phyloP scores from a whole-genome alignment of 768 basidiomycete species.

The Amanita polypyramis region DNA sequence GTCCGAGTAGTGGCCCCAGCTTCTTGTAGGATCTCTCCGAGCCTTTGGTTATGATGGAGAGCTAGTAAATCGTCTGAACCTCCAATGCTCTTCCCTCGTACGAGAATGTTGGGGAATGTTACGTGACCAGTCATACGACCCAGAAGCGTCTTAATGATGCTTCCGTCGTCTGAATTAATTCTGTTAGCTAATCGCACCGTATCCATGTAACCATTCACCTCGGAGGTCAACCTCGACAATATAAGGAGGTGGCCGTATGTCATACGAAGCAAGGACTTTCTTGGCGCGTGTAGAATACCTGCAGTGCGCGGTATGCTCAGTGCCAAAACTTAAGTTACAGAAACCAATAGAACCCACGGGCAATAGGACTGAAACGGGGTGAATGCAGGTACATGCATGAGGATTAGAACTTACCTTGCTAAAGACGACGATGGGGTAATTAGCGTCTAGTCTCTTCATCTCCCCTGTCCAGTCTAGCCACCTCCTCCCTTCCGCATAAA shows the following conservation, averaged over 20 bases:
- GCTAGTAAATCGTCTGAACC: conserved; percentile 51
- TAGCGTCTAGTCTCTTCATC: conserved; percentile 28
- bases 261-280: conserved; percentile 47
- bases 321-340: not conserved
- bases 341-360: conserved; percentile 37
- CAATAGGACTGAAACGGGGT: conserved; percentile 48
- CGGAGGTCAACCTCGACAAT: conserved; percentile 71
- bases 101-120: conserved; percentile 70
- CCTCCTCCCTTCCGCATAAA: conserved; percentile 42
- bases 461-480: conserved; percentile 34
- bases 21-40: conserved; percentile 35
- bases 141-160: conserved; percentile 54
- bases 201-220: conserved; percentile 25
- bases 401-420: conserved; percentile 54
- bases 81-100: conserved; percentile 53
- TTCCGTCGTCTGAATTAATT: conserved; percentile 39
- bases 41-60: conserved; percentile 36
- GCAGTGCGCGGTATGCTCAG: conserved; percentile 4
- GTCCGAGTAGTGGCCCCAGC: conserved; percentile 30
- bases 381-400: not conserved
- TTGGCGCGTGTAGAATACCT: conserved; percentile 57
- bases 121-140: conserved; percentile 51
- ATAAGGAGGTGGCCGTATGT: conserved; percentile 52
- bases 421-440: conserved; percentile 65
- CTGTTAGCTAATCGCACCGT: conserved; percentile 8